These are phyloP conservation scores for Pythium brassicae DNA, from an alignment of 352 stramenopile species.

Conservation along the genomic window DNA sequence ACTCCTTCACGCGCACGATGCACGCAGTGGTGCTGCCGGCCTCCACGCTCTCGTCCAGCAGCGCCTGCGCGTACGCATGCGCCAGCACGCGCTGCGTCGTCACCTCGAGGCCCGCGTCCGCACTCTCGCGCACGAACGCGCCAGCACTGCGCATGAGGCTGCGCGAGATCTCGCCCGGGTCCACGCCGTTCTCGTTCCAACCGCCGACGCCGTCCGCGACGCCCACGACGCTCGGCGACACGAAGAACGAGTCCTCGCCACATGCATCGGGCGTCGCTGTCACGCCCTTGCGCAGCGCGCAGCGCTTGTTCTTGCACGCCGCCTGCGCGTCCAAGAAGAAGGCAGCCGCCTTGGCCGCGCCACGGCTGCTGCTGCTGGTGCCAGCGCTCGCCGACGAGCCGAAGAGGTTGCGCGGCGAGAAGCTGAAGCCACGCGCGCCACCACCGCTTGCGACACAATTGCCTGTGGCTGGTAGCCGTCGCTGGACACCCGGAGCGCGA, in stretches of 20 bases:
- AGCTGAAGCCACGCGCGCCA: conserved; percentile 13
- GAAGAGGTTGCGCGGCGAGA: conserved; percentile 13
- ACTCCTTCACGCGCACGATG: conserved; percentile 61
- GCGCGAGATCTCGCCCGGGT: conserved; percentile 72
- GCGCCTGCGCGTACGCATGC: conserved; percentile 52
- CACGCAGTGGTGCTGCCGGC: conserved; percentile 74
- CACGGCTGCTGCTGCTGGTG: conserved; percentile 13
- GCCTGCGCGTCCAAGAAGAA: conserved; percentile 73
- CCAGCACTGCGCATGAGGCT: conserved; percentile 67
- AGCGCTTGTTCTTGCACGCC: conserved; percentile 69
- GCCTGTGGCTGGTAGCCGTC: conserved; percentile 2
- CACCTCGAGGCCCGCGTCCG: conserved; percentile 19
- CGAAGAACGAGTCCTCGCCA: conserved; percentile 76
- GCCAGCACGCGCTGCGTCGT: conserved; percentile 53
- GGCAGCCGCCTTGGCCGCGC: conserved; percentile 18
- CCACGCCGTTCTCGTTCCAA: conserved; percentile 81
- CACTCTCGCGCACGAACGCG: conserved; percentile 37
- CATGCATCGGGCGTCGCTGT: conserved; percentile 43
- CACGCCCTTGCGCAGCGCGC: conserved; percentile 44
- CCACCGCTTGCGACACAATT: conserved; percentile 10
- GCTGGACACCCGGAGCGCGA: conserved; percentile 10
- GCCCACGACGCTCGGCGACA: conserved; percentile 54
- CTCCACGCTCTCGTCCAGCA: conserved; percentile 66
- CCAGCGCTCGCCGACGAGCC: conserved; percentile 3
- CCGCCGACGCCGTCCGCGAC: conserved; percentile 73